These are phyloP conservation scores for Pythium rishiriense DNA, from an alignment of 352 stramenopile species.

Conservation along the genomic window DNA sequence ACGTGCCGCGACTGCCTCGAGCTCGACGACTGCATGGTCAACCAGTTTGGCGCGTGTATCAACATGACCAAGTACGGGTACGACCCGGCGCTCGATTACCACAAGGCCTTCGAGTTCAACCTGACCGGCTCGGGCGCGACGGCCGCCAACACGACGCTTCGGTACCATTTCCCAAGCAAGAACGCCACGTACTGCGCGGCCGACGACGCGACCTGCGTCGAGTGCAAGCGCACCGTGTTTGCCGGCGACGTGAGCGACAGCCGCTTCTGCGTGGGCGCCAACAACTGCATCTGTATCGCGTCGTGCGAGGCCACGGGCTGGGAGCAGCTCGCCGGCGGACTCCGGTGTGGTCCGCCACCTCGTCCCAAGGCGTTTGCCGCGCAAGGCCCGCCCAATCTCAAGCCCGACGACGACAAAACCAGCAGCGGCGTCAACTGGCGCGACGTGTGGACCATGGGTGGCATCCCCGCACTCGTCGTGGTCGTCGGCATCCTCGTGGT, in stretches of 20 bases:
- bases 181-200: constrained; percentile 16
- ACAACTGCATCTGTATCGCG: constrained; percentile 30
- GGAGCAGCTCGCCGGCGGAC: constrained; percentile 38
- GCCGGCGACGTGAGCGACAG: constrained; percentile 11
- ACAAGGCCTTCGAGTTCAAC: constrained; percentile 18
- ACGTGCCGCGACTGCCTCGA: constrained; percentile 23
- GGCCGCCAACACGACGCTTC: constrained; percentile 10
- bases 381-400: background rate
- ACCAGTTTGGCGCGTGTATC: constrained; percentile 25
- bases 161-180: constrained; percentile 15
- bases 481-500: constrained; percentile 21
- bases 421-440: constrained; percentile 17
- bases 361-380: constrained; percentile 9
- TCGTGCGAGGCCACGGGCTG: constrained; percentile 42
- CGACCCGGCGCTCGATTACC: constrained; percentile 19
- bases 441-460: constrained; percentile 23
- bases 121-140: background rate
- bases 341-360: constrained; percentile 14
- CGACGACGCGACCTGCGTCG: constrained; percentile 1
- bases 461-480: constrained; percentile 20
- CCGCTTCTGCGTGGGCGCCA: constrained; percentile 20
- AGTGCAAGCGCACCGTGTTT: constrained; percentile 12
- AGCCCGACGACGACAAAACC: constrained; percentile 1
- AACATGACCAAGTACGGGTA: constrained; percentile 11
- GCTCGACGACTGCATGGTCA: constrained; percentile 24